A percentile compares a stretch with the other conserved stretches of the same genome.
Conservation (phyloP, 129 eudicot species). For the Flaveria robusta region DNA sequence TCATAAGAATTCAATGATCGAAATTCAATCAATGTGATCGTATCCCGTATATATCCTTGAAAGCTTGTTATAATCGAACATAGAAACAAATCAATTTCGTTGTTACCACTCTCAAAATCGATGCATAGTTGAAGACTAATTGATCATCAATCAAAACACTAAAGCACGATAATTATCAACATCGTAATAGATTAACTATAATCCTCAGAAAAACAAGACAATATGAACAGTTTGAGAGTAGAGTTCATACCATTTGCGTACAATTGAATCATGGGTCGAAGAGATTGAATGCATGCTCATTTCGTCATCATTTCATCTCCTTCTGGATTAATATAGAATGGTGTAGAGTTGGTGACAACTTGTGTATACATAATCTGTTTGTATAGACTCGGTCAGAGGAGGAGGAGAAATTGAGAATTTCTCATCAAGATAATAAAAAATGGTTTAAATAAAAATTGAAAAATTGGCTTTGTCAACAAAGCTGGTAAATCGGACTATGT, state of each 20-base stretch:
- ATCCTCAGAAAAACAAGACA: neutral
- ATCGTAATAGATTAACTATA: neutral
- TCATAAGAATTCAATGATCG: no score
- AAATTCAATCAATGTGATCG: no score
- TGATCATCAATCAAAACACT: neutral
- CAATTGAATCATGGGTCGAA: slow-evolving; percentile 11
- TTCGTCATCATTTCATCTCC: neutral
- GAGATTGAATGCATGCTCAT: neutral
- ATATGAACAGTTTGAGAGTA: neutral
- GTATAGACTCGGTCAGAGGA: neutral
- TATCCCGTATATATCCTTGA: no score
- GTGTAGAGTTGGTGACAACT: neutral
- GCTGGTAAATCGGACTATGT: neutral
- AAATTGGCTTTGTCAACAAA: neutral
- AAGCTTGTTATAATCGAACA: no score
- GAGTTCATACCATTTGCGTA: slow-evolving; percentile 7
- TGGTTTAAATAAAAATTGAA: neutral
- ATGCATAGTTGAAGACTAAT: neutral
- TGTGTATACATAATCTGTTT: neutral
- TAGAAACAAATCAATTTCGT: no score
- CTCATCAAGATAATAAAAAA: neutral
- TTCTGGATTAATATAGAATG: slow-evolving; percentile 6
- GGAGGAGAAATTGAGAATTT: neutral
- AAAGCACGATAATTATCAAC: neutral
- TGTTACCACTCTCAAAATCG: neutral